These are phyloP conservation scores for Piloderma croceum DNA, from an alignment of 768 basidiomycete species.

Conservation along the genomic window DNA sequence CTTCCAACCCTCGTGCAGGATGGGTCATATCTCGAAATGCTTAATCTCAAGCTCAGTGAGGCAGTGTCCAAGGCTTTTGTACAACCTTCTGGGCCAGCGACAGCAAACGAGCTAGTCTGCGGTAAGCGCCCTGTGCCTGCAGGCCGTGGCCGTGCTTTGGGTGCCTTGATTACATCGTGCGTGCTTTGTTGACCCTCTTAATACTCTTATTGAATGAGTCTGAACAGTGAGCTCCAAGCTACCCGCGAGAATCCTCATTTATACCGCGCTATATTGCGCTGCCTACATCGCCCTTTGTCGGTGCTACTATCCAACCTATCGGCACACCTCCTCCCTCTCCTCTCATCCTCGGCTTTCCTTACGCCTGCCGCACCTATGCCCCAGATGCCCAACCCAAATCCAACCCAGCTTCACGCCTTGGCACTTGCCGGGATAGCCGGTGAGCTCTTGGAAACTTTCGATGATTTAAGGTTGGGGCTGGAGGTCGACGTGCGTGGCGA, in stretches of 20 bases:
- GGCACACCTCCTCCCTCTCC: constrained; percentile 55
- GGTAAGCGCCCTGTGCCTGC: constrained; percentile 71
- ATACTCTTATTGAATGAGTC: background rate
- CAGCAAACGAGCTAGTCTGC: constrained; percentile 46
- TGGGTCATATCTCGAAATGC: constrained; percentile 73
- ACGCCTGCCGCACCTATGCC: constrained; percentile 44
- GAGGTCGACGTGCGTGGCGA: constrained; percentile 59
- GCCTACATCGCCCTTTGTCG: constrained; percentile 71
- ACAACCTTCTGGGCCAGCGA: constrained; percentile 53
- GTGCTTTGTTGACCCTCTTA: constrained; percentile 24
- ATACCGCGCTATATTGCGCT: constrained; percentile 63
- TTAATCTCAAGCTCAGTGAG: constrained; percentile 74
- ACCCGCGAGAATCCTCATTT: constrained; percentile 59
- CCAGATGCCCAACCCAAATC: constrained; percentile 49
- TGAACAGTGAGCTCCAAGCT: constrained; percentile 61
- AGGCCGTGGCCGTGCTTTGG: constrained; percentile 64
- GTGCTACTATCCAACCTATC: constrained; percentile 69
- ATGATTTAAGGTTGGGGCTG: constrained; percentile 56
- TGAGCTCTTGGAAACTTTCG: constrained; percentile 67
- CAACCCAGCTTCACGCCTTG: constrained; percentile 68
- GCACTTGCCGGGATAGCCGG: constrained; percentile 65
- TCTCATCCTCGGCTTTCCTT: constrained; percentile 61
- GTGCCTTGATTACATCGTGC: constrained; percentile 65
- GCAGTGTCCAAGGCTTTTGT: constrained; percentile 72
- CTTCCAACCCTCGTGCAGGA: constrained; percentile 59